A percentile compares a stretch with the other conserved stretches of the same genome.
These are phyloP conservation scores for Blastobotrys buckinghamii DNA, from an alignment of 1,139 yeast genomes.

Conservation along the genomic window DNA sequence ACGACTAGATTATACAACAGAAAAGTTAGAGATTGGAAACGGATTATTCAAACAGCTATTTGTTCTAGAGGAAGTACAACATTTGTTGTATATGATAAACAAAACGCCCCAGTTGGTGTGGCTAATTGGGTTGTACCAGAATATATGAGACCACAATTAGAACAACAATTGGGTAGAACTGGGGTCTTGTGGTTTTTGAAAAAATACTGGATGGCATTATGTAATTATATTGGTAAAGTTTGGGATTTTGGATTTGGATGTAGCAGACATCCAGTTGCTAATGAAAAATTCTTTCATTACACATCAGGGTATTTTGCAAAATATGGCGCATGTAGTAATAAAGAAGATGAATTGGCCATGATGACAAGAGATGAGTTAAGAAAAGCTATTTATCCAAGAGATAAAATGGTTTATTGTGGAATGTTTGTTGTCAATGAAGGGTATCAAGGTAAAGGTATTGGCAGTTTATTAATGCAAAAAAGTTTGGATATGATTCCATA, in stretches of 20 bases:
- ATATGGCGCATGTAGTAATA: not conserved
- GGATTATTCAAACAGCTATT: not conserved
- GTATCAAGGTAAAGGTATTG: constrained; percentile 36
- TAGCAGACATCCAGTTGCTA: not conserved
- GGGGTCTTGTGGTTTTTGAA: constrained; percentile 7
- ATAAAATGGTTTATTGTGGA: constrained; percentile 8
- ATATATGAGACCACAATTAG: constrained; percentile 10
- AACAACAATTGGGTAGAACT: constrained; percentile 9
- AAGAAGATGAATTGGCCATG: not conserved
- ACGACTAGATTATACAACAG: not conserved
- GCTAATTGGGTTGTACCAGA: constrained; percentile 12
- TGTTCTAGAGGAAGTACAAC: not conserved
- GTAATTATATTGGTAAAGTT: not conserved
- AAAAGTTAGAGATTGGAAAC: constrained; percentile 4
- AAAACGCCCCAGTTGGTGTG: constrained; percentile 5
- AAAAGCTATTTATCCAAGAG: constrained; percentile 5
- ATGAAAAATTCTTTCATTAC: not conserved
- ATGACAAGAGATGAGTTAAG: constrained; percentile 2
- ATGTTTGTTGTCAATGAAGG: constrained; percentile 26
- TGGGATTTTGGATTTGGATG: not conserved
- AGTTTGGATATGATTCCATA: constrained; percentile 15
- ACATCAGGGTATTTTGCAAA: not conserved
- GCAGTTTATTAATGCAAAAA: constrained; percentile 33
- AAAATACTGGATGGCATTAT: not conserved
- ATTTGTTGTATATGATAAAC: not conserved